Conservation (phyloP, 2,329 filamentous ascomycete genomes). For the Metarhizium humberi region DNA sequence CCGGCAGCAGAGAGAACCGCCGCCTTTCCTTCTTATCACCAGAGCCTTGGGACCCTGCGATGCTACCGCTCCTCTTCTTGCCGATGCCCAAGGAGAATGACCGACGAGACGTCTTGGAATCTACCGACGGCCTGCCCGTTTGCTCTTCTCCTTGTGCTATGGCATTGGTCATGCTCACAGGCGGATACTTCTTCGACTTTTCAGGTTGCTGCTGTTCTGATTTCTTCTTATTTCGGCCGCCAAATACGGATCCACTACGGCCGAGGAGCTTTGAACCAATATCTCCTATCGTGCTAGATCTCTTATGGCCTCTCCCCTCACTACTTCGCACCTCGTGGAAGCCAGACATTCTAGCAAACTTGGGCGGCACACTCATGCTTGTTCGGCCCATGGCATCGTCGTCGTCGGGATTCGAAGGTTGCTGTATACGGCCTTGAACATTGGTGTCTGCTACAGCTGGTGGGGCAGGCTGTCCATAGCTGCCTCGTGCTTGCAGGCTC, state of each 20-base stretch:
- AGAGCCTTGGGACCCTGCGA: conserved; percentile 45
- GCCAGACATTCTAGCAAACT: conserved; percentile 48
- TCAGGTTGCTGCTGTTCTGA: conserved; percentile 39
- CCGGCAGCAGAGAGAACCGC: conserved; percentile 63
- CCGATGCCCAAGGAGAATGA: conserved; percentile 62
- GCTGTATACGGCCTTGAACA: conserved; percentile 80
- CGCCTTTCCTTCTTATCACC: conserved; percentile 49
- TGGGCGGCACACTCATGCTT: conserved; percentile 49
- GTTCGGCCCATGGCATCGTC: conserved; percentile 60
- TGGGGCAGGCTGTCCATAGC: conserved; percentile 78
- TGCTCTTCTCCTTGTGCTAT: conserved; percentile 50
- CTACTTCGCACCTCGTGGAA: conserved; percentile 42
- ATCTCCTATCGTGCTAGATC: conserved; percentile 68
- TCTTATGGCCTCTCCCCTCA: conserved; percentile 50
- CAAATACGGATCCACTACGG: conserved; percentile 72
- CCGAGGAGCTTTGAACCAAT: conserved; percentile 80
- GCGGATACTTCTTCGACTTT: conserved; percentile 69
- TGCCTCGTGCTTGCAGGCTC: conserved; percentile 51
- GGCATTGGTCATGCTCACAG: conserved; percentile 78
- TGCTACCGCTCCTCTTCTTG: conserved; percentile 63
- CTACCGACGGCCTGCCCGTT: conserved; percentile 51
- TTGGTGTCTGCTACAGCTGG: conserved; percentile 84
- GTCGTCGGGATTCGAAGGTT: conserved; percentile 53
- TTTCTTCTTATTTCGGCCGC: conserved; percentile 47
- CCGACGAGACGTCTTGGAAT: conserved; percentile 56